phyloP scores from a whole-genome alignment of 306 rosid species.

The Vigna reflexopilosa region DNA sequence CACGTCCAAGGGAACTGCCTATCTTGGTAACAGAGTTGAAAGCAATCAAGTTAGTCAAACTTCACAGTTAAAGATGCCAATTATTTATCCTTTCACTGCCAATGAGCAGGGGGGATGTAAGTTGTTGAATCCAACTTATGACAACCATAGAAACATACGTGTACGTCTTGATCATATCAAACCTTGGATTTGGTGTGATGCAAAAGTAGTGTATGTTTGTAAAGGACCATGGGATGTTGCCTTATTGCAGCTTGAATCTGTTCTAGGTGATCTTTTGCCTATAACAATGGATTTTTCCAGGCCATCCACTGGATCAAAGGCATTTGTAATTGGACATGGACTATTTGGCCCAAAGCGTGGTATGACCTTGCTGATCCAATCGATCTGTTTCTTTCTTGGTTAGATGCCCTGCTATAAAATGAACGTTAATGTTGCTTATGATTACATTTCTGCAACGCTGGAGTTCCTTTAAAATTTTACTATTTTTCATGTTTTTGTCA shows the following conservation, averaged over 20 bases:
- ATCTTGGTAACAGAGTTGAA: slow-evolving; percentile 42
- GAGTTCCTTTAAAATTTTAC: slow-evolving; percentile 1
- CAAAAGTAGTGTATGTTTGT: slow-evolving; percentile 78
- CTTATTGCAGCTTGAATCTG: slow-evolving; percentile 72
- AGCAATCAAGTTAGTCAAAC: slow-evolving; percentile 47
- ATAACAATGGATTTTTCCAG: slow-evolving; percentile 61
- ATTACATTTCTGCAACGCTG: slow-evolving; percentile 2
- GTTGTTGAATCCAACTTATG: slow-evolving; percentile 44
- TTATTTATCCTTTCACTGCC: slow-evolving; percentile 46
- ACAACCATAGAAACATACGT: slow-evolving; percentile 60
- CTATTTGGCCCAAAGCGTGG: slow-evolving; percentile 93
- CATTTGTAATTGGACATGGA: slow-evolving; percentile 88
- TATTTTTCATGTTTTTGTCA: slow-evolving; percentile 22
- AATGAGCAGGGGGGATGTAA: slow-evolving; percentile 50
- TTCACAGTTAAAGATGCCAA: slow-evolving; percentile 34
- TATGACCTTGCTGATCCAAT: slow-evolving; percentile 46
- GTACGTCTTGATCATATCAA: slow-evolving; percentile 80
- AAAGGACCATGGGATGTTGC: slow-evolving; percentile 97
- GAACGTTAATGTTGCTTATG: slow-evolving; percentile 19
- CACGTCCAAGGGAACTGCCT: slow-evolving; percentile 43
- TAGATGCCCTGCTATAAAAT: slow-evolving; percentile 30
- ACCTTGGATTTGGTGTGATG: slow-evolving; percentile 85
- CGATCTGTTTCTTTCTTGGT: slow-evolving; percentile 31
- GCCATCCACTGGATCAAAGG: slow-evolving; percentile 82
- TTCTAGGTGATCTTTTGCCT: slow-evolving; percentile 76